Conservation (phyloP, 345 rosid genomes). For the Sisymbrium irio region DNA sequence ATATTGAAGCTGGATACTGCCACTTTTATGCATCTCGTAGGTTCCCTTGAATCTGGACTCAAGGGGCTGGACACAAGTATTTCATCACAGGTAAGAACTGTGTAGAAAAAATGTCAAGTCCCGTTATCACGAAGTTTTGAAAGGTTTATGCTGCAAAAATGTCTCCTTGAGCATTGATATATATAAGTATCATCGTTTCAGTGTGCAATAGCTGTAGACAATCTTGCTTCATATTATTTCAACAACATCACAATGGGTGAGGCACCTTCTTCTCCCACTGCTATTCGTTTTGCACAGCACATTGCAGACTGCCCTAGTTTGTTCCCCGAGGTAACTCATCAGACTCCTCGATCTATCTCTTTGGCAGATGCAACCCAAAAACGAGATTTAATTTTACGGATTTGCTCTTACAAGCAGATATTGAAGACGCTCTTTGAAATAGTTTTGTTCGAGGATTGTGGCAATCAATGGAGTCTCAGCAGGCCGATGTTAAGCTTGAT, state of each 20-base stretch:
- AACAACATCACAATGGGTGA: conserved; percentile 97
- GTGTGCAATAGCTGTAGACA: conserved; percentile 97
- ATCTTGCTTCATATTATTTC: conserved; percentile 93
- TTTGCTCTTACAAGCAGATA: conserved; percentile 53
- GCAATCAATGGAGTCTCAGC: conserved; percentile 98
- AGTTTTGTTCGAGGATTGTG: conserved; percentile 91
- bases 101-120: conserved; percentile 1
- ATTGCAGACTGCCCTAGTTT: conserved; percentile 90
- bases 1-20: conserved; percentile 77
- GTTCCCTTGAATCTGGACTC: conserved; percentile 97
- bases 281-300: conserved; percentile 75
- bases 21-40: conserved; percentile 87
- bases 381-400: not conserved
- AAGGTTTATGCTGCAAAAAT: not conserved
- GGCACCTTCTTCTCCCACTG: conserved; percentile 71
- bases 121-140: not conserved
- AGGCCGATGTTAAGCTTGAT: conserved; percentile 95
- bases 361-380: not conserved
- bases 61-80: conserved; percentile 89
- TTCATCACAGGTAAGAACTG: conserved; percentile 76
- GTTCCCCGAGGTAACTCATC: conserved; percentile 80
- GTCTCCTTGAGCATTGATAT: not conserved
- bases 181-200: conserved; percentile 33
- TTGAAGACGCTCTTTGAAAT: conserved; percentile 91
- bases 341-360: not conserved